Evolutionary conservation across 106 monocot species (phyloP).

Genomic region (Dactylorhiza incarnata): DNA sequence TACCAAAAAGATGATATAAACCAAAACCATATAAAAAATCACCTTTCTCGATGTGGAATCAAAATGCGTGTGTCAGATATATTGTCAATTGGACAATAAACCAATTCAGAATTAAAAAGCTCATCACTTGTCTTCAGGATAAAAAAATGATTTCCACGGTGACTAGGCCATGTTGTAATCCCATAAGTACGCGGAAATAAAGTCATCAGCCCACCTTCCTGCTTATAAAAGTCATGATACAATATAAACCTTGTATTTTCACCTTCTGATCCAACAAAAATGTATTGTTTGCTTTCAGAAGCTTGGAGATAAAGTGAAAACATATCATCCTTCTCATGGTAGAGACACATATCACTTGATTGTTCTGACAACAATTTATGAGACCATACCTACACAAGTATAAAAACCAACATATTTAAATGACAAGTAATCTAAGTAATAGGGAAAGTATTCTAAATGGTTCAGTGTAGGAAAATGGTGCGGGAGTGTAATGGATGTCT

Average conservation of each 20-base stretch:
- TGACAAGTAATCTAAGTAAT: background rate
- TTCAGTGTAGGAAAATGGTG: too few species aligned
- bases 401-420: background rate
- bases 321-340: conserved; percentile 95
- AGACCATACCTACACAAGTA: conserved; percentile 23
- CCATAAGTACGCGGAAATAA: conserved; percentile 71
- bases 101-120: conserved; percentile 85
- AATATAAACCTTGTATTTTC: conserved; percentile 73
- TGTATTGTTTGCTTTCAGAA: conserved; percentile 85
- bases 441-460: background rate
- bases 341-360: conserved; percentile 78
- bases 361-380: conserved; percentile 76
- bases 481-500: background rate
- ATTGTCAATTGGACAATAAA: conserved; percentile 67
- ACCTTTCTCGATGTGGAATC: conserved; percentile 94
- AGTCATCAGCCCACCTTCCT: conserved; percentile 45
- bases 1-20: background rate
- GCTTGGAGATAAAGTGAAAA: conserved; percentile 51
- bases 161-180: conserved; percentile 66
- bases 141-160: conserved; percentile 89
- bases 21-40: background rate
- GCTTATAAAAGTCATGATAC: conserved; percentile 51
- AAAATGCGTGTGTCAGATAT: conserved; percentile 45
- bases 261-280: conserved; percentile 87
- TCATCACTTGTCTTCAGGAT: conserved; percentile 76